Conservation (phyloP, 2,329 filamentous ascomycete species). For the Colletotrichum lindemuthianum region DNA sequence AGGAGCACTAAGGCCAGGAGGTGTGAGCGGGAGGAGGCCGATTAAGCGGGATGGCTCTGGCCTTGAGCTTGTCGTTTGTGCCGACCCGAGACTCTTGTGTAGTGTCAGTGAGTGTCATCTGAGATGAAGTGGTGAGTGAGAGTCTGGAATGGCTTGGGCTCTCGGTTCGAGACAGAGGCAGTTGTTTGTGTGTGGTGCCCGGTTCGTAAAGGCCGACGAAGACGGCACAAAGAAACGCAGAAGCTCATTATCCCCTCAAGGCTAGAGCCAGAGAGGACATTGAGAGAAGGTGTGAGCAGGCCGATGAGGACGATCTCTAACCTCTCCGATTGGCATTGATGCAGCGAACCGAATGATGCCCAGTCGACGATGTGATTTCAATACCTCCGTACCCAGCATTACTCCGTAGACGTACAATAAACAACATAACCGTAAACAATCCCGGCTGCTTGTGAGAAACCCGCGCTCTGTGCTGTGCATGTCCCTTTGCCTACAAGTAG, state of each 20-base stretch:
- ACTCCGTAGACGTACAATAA: too few relatives aligned
- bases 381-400: too few relatives aligned
- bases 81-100: too few relatives aligned
- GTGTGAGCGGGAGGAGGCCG: slow-evolving; percentile 23
- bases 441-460: background rate
- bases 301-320: too few relatives aligned
- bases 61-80: too few relatives aligned
- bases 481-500: too few relatives aligned
- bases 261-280: too few relatives aligned
- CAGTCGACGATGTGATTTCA: too few relatives aligned
- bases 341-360: background rate
- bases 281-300: too few relatives aligned
- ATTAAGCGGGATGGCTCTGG: slow-evolving; percentile 22
- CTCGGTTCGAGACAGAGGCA: background rate
- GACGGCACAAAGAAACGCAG: slow-evolving; percentile 3
- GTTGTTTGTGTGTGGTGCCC: background rate
- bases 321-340: slow-evolving; percentile 7
- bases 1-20: background rate
- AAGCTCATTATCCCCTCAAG: background rate
- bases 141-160: slow-evolving; percentile 5
- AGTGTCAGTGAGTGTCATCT: too few relatives aligned
- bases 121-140: background rate
- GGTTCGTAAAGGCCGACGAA: background rate
- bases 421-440: background rate
- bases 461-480: too few relatives aligned